Evolutionary conservation across 2,329 filamentous ascomycete species (phyloP), one percentile per base, ranked within the genome.

Genomic region (Shiraia sp.): DNA sequence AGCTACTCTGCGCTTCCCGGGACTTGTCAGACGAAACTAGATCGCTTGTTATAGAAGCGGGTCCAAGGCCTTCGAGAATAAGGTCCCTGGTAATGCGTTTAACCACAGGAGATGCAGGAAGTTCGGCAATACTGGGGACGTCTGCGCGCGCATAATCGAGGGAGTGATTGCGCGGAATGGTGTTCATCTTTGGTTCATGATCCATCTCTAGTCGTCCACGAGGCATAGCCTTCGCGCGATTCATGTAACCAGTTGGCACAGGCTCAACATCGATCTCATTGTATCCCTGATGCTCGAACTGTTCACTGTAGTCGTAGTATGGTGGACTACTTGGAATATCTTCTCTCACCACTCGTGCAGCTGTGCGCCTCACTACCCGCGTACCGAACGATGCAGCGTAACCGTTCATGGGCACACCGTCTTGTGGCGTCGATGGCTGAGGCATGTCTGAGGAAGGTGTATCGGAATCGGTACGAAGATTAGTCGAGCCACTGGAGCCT

Each of bases 391-490:
- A 41, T 29, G 46, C 51, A n/a, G 55, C 31, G 15, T 57, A 40
- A 5, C 67, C 66, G 40, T 70, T 66, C 30, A 71, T 60, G 8
- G 65, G 59, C 12, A 53, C 60, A 10, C 59, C 51, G 45, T 72
- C 66, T 34, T 63, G 66, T 0, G 74, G 73, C 6, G 74, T 76
- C 16, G 70, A 66, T 13, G 73, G 73, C 1, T 68, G 71, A 25
- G 70, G 64, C 30, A 69, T 64, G 43, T 75, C 73, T 2, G 73
- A 75, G 1, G 72, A 75, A 10, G 70, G 69, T 5, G 65, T 59
- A 10, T 72, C 68, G 1, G 63, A 61, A 30, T 73, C 69, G 4
- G 66, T 68, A 39, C 69, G 63, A 33, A 53, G 48, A 28, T 58
- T 65, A 10, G 51, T 63, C 14, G 55, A 65, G 13, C 55, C 51